phyloP scores from a whole-genome alignment of 768 basidiomycete genomes.

The Obba rivulosa region DNA sequence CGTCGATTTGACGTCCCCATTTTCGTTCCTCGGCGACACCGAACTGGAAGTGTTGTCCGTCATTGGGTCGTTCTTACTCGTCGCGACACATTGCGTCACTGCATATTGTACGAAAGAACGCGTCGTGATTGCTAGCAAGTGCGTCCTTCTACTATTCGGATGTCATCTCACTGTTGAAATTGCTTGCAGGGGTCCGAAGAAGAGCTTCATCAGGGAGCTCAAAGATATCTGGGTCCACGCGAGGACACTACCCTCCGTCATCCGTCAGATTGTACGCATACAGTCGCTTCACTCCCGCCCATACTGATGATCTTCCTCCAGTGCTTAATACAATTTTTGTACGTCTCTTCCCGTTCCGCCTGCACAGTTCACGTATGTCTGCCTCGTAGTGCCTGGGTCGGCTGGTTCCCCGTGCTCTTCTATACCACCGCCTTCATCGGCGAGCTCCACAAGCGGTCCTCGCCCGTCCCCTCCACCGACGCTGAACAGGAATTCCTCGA shows the following conservation, averaged over 20 bases:
- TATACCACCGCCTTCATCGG: conserved; percentile 86
- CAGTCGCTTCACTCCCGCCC: conserved; percentile 20
- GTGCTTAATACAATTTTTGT: conserved; percentile 84
- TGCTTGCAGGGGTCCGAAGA: conserved; percentile 21
- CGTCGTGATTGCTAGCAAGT: conserved; percentile 48
- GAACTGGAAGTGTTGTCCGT: conserved; percentile 81
- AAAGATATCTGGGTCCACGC: conserved; percentile 70
- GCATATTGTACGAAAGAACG: conserved; percentile 63
- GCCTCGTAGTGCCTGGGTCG: conserved; percentile 63
- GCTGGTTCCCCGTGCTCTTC: conserved; percentile 91
- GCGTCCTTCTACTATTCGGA: conserved; percentile 12
- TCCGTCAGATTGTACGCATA: conserved; percentile 64
- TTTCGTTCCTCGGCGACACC: conserved; percentile 73
- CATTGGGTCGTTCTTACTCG: conserved; percentile 62
- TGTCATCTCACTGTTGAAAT: background rate
- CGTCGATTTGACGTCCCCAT: conserved; percentile 59
- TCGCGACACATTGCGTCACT: conserved; percentile 61
- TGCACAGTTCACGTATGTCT: background rate
- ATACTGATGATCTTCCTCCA: conserved; percentile 21
- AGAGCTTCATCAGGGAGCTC: conserved; percentile 40
- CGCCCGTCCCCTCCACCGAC: conserved; percentile 27
- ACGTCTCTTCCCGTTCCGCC: conserved; percentile 19
- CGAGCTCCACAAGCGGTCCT: conserved; percentile 66
- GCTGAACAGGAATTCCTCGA: conserved; percentile 30
- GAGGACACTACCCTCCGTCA: conserved; percentile 61